phyloP scores from a whole-genome alignment of 164 flowering plant genomes.

The Echeveria elegans region DNA sequence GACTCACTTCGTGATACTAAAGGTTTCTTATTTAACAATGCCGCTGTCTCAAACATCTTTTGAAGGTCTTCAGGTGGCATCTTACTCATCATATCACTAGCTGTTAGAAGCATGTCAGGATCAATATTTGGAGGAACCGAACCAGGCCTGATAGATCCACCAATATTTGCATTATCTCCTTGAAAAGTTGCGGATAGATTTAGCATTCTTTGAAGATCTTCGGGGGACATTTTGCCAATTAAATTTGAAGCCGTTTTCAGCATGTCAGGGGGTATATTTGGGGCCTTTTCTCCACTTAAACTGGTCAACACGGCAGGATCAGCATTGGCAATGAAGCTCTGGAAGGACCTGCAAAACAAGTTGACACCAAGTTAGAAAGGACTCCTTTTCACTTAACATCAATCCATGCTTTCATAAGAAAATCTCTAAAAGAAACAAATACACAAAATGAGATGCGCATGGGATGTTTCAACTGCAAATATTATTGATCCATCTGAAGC shows the following conservation, averaged over 20 bases:
- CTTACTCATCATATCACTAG: conserved; percentile 69
- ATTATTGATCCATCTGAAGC: neutral
- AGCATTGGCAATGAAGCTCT: conserved; percentile 58
- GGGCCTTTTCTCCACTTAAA: conserved; percentile 39
- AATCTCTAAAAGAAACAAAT: neutral
- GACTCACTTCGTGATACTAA: conserved; percentile 20
- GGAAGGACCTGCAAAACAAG: conserved; percentile 52
- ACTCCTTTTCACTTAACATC: neutral
- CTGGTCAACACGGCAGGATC: conserved; percentile 60
- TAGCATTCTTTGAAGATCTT: conserved; percentile 71
- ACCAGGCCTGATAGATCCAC: conserved; percentile 29
- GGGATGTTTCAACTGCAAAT: neutral
- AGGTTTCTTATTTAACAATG: conserved; percentile 41
- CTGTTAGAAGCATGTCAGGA: conserved; percentile 79
- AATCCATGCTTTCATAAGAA: neutral
- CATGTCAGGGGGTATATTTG: conserved; percentile 66
- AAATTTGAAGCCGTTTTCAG: conserved; percentile 58
- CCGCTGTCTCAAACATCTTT: conserved; percentile 71
- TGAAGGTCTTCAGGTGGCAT: conserved; percentile 76
- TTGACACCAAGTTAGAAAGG: neutral
- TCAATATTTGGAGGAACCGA: conserved; percentile 46
- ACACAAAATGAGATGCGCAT: neutral
- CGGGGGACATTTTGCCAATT: conserved; percentile 76
- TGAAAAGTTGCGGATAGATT: conserved; percentile 64
- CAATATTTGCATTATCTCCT: conserved; percentile 29